These are phyloP conservation scores for Byssochlamys sp. DNA, from an alignment of 2,329 filamentous ascomycete species.

Conservation along the genomic window DNA sequence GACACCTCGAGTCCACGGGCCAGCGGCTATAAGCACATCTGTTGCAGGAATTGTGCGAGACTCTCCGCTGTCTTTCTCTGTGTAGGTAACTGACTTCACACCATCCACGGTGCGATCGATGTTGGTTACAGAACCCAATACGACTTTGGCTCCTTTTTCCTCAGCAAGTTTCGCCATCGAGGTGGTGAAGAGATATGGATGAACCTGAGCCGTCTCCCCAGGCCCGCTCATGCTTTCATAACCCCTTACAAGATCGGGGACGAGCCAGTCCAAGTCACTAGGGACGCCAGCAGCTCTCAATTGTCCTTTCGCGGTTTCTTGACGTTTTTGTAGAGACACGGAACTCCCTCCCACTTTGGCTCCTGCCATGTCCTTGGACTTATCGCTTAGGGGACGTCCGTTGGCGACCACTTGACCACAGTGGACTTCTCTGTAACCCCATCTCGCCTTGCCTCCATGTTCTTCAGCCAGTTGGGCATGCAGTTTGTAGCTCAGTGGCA, in stretches of 20 bases:
- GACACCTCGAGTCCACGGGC: slow-evolving; percentile 51
- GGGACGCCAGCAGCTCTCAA: slow-evolving; percentile 57
- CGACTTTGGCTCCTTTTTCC: slow-evolving; percentile 58
- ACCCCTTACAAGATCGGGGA: slow-evolving; percentile 52
- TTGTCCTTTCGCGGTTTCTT: slow-evolving; percentile 40
- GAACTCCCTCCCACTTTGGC: slow-evolving; percentile 19
- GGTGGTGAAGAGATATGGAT: slow-evolving; percentile 83
- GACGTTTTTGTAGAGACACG: slow-evolving; percentile 49
- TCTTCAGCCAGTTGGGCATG: slow-evolving; percentile 77
- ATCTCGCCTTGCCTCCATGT: slow-evolving; percentile 65
- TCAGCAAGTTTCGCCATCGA: slow-evolving; percentile 68
- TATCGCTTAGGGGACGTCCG: slow-evolving; percentile 33
- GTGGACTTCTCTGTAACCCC: slow-evolving; percentile 75
- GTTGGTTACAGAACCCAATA: slow-evolving; percentile 57
- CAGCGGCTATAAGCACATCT: slow-evolving; percentile 52
- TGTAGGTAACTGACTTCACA: slow-evolving; percentile 57
- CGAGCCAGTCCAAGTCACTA: slow-evolving; percentile 74
- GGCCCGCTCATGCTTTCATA: slow-evolving; percentile 80
- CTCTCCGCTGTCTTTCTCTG: slow-evolving; percentile 41
- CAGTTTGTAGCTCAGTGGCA: slow-evolving; percentile 73
- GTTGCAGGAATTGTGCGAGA: slow-evolving; percentile 46
- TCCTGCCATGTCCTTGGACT: slow-evolving; percentile 17
- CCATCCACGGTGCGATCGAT: slow-evolving; percentile 49
- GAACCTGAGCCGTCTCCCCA: slow-evolving; percentile 80
- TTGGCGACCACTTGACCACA: slow-evolving; percentile 58